These are phyloP conservation scores for Chlamydomonas applanata DNA, from an alignment of 139 green algal species.

Conservation along the genomic window DNA sequence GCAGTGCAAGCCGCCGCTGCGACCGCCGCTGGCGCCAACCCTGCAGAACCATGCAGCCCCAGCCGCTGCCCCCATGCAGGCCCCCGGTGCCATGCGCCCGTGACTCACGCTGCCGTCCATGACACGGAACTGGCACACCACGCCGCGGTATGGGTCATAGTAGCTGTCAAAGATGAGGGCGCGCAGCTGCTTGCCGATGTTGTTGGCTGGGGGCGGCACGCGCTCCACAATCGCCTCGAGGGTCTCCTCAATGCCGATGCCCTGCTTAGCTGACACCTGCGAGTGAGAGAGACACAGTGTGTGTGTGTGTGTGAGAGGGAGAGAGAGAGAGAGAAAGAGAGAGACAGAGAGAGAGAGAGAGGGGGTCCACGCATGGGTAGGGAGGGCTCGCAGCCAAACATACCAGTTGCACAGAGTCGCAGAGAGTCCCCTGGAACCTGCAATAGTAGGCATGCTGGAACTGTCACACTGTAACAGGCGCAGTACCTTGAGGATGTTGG, in stretches of 20 bases:
- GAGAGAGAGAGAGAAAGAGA: too few species aligned
- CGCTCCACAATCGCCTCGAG: conserved; percentile 86
- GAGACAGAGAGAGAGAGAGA: background rate
- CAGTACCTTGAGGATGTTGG: conserved; percentile 53
- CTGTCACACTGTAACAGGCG: background rate
- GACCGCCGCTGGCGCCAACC: too few species aligned
- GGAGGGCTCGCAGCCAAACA: too few species aligned
- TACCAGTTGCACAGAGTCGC: too few species aligned
- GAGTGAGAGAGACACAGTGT: background rate
- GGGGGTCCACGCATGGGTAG: background rate
- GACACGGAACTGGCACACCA: conserved; percentile 57
- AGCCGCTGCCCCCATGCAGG: background rate
- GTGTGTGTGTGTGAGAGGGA: background rate
- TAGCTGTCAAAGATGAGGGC: conserved; percentile 98
- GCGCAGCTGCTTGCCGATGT: conserved; percentile 57
- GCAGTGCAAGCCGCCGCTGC: background rate
- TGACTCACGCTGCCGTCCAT: conserved; percentile 12
- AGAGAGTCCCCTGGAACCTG: background rate
- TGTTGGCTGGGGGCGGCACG: conserved; percentile 80
- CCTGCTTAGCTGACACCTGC: conserved; percentile 49
- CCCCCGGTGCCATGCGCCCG: too few species aligned
- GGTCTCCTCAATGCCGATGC: conserved; percentile 88
- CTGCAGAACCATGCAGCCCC: too few species aligned
- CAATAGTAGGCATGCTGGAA: background rate
- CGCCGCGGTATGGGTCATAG: conserved; percentile 88